Evolutionary conservation across 2,329 filamentous ascomycete species (phyloP).

Genomic region (Fusarium devonianum): DNA sequence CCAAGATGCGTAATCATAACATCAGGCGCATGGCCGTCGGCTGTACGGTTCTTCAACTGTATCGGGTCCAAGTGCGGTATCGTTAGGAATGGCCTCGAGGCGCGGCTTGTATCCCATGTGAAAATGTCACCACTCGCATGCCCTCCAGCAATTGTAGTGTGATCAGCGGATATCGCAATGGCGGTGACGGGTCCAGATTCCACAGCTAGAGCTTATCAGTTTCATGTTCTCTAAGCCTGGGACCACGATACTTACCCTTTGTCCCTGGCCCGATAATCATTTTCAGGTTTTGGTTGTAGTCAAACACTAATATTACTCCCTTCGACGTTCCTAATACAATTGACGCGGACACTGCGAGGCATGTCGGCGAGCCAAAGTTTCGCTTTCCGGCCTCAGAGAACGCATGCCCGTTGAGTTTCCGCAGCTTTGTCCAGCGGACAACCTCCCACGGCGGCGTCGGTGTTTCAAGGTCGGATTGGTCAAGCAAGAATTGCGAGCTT

Average conservation of each 20-base stretch:
- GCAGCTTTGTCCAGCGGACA: conserved; percentile 92
- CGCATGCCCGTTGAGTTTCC: conserved; percentile 85
- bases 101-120: conserved; percentile 89
- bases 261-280: conserved; percentile 93
- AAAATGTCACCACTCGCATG: conserved; percentile 93
- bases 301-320: conserved; percentile 93
- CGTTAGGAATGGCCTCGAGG: conserved; percentile 86
- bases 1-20: conserved; percentile 88
- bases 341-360: conserved; percentile 83
- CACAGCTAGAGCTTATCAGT: conserved; percentile 67
- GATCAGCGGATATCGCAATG: conserved; percentile 90
- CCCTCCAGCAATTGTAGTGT: conserved; percentile 88
- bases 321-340: conserved; percentile 94
- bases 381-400: conserved; percentile 93
- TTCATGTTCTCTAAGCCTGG: background rate
- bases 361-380: conserved; percentile 91
- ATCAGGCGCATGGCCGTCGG: conserved; percentile 83
- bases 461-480: conserved; percentile 71
- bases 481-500: conserved; percentile 71
- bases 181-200: conserved; percentile 90
- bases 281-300: conserved; percentile 95
- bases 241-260: conserved; percentile 66
- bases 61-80: conserved; percentile 78
- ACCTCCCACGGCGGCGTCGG: conserved; percentile 93
- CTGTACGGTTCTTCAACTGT: conserved; percentile 69